Conservation (phyloP, 192 early-diverging fungal species). For the Geranomyces variabilis region DNA sequence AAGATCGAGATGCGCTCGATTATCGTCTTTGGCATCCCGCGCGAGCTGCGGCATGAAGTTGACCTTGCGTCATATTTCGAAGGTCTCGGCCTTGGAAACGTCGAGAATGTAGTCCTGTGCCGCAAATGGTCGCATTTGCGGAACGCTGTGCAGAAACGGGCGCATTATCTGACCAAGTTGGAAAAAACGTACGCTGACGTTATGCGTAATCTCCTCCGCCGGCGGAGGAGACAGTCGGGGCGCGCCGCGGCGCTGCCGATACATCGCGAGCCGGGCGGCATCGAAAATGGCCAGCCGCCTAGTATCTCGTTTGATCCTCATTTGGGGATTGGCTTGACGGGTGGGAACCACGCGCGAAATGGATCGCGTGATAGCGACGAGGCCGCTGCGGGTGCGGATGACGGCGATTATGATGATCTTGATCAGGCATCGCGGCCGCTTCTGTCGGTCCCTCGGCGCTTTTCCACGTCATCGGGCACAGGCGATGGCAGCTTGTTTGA, state of each 20-base stretch:
- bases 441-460: conserved; percentile 17
- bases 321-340: background rate
- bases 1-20: conserved; percentile 59
- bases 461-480: conserved; percentile 32
- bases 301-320: too few species aligned
- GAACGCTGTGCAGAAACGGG: conserved; percentile 46
- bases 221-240: background rate
- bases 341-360: background rate
- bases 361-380: background rate
- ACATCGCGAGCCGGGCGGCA: background rate
- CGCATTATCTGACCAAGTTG: conserved; percentile 45
- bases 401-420: conserved; percentile 2
- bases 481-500: conserved; percentile 40
- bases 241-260: background rate
- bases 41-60: conserved; percentile 54
- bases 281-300: background rate
- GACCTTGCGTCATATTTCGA: conserved; percentile 57
- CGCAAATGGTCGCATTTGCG: conserved; percentile 58
- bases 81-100: conserved; percentile 49
- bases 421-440: conserved; percentile 14
- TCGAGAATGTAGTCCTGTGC: conserved; percentile 60
- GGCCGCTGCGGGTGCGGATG: background rate
- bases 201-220: conserved; percentile 18
- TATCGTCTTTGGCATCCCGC: conserved; percentile 56
- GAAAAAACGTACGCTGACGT: conserved; percentile 45